Conservation (phyloP, 495 filamentous ascomycete genomes). For the Aspergillus leporis region DNA sequence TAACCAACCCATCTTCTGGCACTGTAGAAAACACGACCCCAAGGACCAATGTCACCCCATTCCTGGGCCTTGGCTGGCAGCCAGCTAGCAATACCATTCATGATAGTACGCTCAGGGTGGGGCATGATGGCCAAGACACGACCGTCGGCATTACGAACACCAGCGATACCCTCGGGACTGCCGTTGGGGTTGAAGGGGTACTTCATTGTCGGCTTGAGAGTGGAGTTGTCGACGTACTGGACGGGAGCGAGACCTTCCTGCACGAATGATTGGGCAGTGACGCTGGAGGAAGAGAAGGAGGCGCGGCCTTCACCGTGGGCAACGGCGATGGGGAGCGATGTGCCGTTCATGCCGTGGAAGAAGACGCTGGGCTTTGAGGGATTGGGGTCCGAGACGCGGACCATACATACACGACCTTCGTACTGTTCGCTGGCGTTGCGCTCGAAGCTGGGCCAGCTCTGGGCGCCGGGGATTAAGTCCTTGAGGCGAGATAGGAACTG, state of each 20-base stretch:
- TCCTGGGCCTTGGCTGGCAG: constrained; percentile 63
- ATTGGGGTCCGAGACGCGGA: constrained; percentile 67
- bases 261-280: constrained; percentile 51
- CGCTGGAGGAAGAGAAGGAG: constrained; percentile 54
- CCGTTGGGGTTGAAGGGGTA: constrained; percentile 97
- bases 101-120: constrained; percentile 89
- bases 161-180: constrained; percentile 82
- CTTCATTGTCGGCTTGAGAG: constrained; percentile 66
- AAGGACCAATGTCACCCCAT: constrained; percentile 88
- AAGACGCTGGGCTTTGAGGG: constrained; percentile 71
- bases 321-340: constrained; percentile 80
- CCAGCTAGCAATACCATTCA: constrained; percentile 80
- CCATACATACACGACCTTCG: constrained; percentile 88
- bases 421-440: constrained; percentile 88
- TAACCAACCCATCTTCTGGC: constrained; percentile 84
- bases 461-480: constrained; percentile 81
- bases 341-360: constrained; percentile 86
- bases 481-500: constrained; percentile 89
- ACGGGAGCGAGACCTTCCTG: constrained; percentile 66
- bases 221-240: constrained; percentile 80
- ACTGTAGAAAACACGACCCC: constrained; percentile 77
- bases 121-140: constrained; percentile 94
- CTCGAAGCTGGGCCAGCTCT: constrained; percentile 85
- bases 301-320: constrained; percentile 94
- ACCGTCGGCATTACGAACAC: constrained; percentile 75